phyloP scores from a whole-genome alignment of 345 rosid genomes.

The Geranium brycei region DNA sequence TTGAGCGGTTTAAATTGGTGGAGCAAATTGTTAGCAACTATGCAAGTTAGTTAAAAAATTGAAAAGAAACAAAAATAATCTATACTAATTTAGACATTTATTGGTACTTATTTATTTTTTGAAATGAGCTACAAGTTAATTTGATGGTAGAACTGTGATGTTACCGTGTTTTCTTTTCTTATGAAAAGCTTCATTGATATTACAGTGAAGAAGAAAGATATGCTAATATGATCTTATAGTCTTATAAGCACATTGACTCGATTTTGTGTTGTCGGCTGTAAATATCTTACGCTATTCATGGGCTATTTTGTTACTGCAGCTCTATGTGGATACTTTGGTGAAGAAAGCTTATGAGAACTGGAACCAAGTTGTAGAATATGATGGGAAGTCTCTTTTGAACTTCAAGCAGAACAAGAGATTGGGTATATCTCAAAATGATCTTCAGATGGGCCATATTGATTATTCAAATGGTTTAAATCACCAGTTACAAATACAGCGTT shows the following conservation, averaged over 20 bases:
- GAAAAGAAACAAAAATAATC: no score
- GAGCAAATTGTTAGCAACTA: no score
- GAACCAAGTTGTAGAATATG: slow-evolving; percentile 74
- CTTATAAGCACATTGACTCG: no score
- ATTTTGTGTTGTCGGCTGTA: background rate
- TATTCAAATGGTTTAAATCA: slow-evolving; percentile 38
- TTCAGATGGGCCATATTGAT: slow-evolving; percentile 25
- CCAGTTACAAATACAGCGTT: slow-evolving; percentile 37
- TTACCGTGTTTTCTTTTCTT: background rate
- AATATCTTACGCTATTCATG: background rate
- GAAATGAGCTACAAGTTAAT: no score
- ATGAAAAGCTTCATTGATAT: background rate
- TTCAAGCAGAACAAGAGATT: slow-evolving; percentile 52
- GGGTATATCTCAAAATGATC: slow-evolving; percentile 35
- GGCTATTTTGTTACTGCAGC: slow-evolving; percentile 28
- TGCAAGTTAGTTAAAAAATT: no score
- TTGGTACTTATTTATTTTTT: no score
- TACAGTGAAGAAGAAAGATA: no score
- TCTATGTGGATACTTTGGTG: slow-evolving; percentile 69
- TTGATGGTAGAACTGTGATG: background rate
- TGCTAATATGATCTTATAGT: no score
- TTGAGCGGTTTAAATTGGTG: no score
- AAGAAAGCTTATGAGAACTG: slow-evolving; percentile 96
- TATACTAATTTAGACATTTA: no score
- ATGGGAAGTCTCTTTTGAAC: slow-evolving; percentile 67